Evolutionary conservation across 345 rosid genomes (phyloP).

Genomic region (Hypericum androsaemum): DNA sequence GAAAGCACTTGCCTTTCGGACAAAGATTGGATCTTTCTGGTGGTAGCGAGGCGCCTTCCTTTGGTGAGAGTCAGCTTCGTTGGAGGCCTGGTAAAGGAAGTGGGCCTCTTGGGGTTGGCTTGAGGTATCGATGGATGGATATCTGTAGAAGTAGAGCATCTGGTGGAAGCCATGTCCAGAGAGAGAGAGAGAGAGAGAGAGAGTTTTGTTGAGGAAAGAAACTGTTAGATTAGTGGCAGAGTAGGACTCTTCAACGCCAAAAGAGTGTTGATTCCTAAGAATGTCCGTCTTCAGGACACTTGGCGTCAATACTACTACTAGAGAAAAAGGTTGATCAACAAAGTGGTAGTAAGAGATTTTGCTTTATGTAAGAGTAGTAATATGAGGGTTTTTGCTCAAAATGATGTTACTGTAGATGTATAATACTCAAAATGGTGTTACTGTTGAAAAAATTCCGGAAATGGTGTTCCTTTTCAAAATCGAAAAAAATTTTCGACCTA

Average conservation of each 20-base stretch:
- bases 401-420: too few species aligned
- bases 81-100: slow-evolving; percentile 25
- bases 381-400: too few species aligned
- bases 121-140: slow-evolving; percentile 29
- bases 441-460: too few species aligned
- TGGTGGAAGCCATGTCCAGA: slow-evolving; percentile 35
- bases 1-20: slow-evolving; percentile 84
- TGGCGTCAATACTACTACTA: too few species aligned
- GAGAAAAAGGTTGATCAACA: too few species aligned
- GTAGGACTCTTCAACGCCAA: background rate
- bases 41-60: slow-evolving; percentile 81
- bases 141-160: slow-evolving; percentile 51
- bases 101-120: slow-evolving; percentile 30
- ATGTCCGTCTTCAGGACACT: too few species aligned
- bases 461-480: too few species aligned
- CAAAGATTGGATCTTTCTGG: slow-evolving; percentile 17
- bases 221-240: background rate
- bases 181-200: background rate
- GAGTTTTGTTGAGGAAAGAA: background rate
- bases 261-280: background rate
- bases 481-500: too few species aligned
- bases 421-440: too few species aligned
- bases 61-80: slow-evolving; percentile 17
- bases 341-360: too few species aligned
- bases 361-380: too few species aligned